These are phyloP conservation scores for Arabidopsis suecica DNA, from an alignment of 345 rosid species.

Conservation along the genomic window DNA sequence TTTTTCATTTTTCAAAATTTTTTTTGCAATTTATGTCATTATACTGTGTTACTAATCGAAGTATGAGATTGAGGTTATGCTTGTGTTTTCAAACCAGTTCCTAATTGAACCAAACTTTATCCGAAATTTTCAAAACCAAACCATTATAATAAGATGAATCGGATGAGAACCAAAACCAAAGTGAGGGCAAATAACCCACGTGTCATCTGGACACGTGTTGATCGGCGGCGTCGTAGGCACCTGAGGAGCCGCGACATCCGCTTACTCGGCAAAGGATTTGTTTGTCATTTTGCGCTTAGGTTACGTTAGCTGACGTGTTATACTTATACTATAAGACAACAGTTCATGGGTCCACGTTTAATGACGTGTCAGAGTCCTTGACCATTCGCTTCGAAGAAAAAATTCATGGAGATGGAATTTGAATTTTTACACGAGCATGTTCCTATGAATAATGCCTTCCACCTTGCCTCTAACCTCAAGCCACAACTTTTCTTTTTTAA, in stretches of 20 bases:
- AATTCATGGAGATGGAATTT: constrained; percentile 14
- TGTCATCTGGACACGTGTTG: background rate
- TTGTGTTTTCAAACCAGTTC: background rate
- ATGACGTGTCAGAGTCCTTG: constrained; percentile 6
- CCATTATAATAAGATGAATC: background rate
- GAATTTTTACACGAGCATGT: constrained; percentile 23
- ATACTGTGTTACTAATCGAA: too few relatives aligned
- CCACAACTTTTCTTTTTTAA: background rate
- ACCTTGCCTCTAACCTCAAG: constrained; percentile 10
- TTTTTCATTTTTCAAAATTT: too few relatives aligned
- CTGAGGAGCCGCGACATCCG: constrained; percentile 26
- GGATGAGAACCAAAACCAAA: constrained; percentile 17
- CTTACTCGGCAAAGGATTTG: constrained; percentile 21
- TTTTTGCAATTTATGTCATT: too few relatives aligned
- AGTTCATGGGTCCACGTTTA: background rate
- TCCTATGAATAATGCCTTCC: constrained; percentile 33
- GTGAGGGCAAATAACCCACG: constrained; percentile 2
- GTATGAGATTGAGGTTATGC: background rate
- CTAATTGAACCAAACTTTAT: background rate
- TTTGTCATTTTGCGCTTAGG: constrained; percentile 18
- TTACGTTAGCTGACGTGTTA: constrained; percentile 32
- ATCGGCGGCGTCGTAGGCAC: constrained; percentile 26
- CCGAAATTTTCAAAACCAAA: background rate
- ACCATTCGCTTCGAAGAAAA: constrained; percentile 8
- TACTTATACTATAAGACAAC: constrained; percentile 1